Percentiles rank a stretch among this genome's conserved stretches.
Conservation (phyloP, 1,284 basidiomycete genomes). For the Moniliella sp. region DNA sequence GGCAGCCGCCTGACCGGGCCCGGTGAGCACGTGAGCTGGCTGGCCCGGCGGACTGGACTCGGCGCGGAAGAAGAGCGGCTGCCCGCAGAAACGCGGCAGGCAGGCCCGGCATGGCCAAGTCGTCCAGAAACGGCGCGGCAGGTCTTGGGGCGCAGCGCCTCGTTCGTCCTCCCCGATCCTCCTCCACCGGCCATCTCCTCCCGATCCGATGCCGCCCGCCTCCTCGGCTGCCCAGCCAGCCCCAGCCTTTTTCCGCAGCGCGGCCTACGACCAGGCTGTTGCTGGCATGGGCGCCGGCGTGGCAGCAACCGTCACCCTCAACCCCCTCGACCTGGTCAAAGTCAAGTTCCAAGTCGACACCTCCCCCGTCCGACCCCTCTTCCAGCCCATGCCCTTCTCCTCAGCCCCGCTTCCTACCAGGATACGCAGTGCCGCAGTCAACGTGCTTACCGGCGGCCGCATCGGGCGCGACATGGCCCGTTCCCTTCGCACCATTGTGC, state of each 20-base stretch:
- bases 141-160: too few species aligned
- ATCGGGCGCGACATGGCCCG: conserved; percentile 51
- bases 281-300: conserved; percentile 82
- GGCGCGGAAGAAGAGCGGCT: too few species aligned
- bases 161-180: too few species aligned
- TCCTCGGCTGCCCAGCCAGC: too few species aligned
- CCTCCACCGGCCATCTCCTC: too few species aligned
- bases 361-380: not conserved
- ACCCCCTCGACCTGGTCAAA: conserved; percentile 88
- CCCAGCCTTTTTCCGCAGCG: conserved; percentile 19
- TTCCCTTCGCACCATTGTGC: conserved; percentile 53
- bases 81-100: too few species aligned
- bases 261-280: conserved; percentile 58
- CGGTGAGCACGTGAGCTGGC: too few species aligned
- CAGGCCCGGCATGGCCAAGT: too few species aligned
- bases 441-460: conserved; percentile 26
- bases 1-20: too few species aligned
- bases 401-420: conserved; percentile 1
- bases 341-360: conserved; percentile 59
- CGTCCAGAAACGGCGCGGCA: too few species aligned
- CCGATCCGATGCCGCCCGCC: too few species aligned
- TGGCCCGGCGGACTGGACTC: too few species aligned
- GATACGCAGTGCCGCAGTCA: not conserved
- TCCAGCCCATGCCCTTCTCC: conserved; percentile 1
- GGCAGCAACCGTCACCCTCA: conserved; percentile 81